Base-by-base conservation (phyloP, 257 asterid genomes). In the Scutellaria barbata region DNA sequence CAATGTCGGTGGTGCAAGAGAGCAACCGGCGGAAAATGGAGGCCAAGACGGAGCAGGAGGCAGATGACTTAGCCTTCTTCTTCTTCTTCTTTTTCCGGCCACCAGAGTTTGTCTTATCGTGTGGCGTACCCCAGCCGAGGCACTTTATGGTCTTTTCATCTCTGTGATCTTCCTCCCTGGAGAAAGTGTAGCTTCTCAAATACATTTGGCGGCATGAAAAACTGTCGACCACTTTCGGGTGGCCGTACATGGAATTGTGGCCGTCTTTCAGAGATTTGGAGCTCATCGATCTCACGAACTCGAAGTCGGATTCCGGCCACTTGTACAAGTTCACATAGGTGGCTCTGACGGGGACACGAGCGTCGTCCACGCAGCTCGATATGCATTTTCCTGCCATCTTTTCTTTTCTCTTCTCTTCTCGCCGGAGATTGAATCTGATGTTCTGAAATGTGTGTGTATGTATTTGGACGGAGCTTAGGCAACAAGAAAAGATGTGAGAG, bases 111-210 rank as follows among this genome's bases (percentile, higher is more conserved):
- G 37, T 66, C 77, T 63, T 56, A 10, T 57, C 52, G 0, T 25
- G 10, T 2, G n/a, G 22, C 14, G 41, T 79, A 30, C 46, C 55
- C 43, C 81, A 76, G 5, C 93, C 89, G 57, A 80, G 80, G 45
- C 90, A 87, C 69, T 79, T 87, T 0, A 77, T 18, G 12, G 84
- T 69, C 47, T 70, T 73, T 4, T 73, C 85, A 0, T 83, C 77
- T 0, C 1, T 45, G 5, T 82, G 10, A 16, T 74, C 83, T 7
- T 90, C 95, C 41, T 89, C 92, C 67, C 93, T 76, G 0, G 97
- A 89, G 75, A 92, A 92, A 57, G 91, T 92, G 81, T 92, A 92
- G 85, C 98, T 92, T 71, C 92, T 78, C 78, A 92, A 63, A 60
- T 92, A 92, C 58, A 92, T 50, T 58, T 92, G 98, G 41, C 98